Conservation (phyloP, 352 stramenopile species). For the Phytophthora melonis region DNA sequence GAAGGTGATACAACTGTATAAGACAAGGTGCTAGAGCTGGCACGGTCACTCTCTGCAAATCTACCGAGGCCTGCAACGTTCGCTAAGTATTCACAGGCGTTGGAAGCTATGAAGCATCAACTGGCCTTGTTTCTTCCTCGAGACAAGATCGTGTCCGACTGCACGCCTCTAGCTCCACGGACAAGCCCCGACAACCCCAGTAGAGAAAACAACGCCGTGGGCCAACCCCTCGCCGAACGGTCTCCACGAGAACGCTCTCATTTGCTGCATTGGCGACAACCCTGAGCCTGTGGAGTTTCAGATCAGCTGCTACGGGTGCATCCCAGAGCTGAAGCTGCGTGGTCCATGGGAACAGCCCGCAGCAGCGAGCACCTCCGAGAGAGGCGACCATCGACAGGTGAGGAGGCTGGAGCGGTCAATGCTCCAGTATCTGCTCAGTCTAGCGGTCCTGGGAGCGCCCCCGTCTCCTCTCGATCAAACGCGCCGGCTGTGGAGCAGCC, state of each 20-base stretch:
- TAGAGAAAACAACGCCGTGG: conserved; percentile 63
- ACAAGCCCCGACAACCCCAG: not conserved
- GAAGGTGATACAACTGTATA: conserved; percentile 3
- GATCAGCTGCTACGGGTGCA: conserved; percentile 89
- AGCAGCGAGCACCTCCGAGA: conserved; percentile 60
- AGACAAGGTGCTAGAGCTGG: conserved; percentile 14
- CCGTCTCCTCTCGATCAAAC: conserved; percentile 33
- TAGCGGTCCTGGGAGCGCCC: conserved; percentile 16
- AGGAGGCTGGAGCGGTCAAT: conserved; percentile 18
- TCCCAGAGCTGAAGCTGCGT: conserved; percentile 74
- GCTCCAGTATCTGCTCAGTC: conserved; percentile 31
- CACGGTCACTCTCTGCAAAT: conserved; percentile 8
- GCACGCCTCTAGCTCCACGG: not conserved
- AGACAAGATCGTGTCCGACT: conserved; percentile 8
- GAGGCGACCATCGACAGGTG: conserved; percentile 21
- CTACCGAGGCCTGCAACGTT: conserved; percentile 29
- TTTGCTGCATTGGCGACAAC: conserved; percentile 93
- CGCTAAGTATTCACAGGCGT: conserved; percentile 35
- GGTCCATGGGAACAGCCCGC: conserved; percentile 90
- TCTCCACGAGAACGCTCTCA: conserved; percentile 77
- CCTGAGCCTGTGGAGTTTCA: conserved; percentile 87
- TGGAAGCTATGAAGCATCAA: conserved; percentile 38
- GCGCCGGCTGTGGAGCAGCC: conserved; percentile 3
- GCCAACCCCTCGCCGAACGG: conserved; percentile 79
- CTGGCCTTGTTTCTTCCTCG: conserved; percentile 36